Evolutionary conservation across 768 basidiomycete genomes (phyloP), one percentile per base, ranked within the genome.

Genomic region (Tricholoma hemisulphureum): DNA sequence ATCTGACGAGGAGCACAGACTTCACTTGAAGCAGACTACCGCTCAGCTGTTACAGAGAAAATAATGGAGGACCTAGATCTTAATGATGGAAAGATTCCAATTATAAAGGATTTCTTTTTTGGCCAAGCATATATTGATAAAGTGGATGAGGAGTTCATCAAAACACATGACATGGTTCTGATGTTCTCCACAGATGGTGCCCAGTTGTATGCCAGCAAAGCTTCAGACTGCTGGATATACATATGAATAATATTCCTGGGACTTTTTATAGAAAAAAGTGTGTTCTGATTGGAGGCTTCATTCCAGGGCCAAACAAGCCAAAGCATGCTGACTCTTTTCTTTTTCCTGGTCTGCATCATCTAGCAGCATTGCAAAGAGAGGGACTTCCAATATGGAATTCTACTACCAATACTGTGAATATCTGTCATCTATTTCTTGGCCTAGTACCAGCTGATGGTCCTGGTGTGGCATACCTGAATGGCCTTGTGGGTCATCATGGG

Each of bases 1-100:
- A 59, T 75, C 2, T 39, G 63, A 64, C 4, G 20, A 53, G 10
- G 46, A 64, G 16, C 61, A 68, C 41, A 4, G 11, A 45, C 2
- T 31, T 31, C 31, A 31, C 31, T 31, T 6, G 31, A 31, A 31
- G 31, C 31, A 31, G 31, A 31, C 6, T 31, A 31, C 31, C 31
- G 20, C 41, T 45, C 20, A 18, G 20, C 37, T 18, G 20, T 39
- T 6, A 39, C n/a, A 18, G 37, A 39, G n/a, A 2, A n/a, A 31
- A 31, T 45, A 3, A 6, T 45, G 0, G 23, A 23, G 9, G 8
- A 45, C 10, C 31, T 31, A 10, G 31, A 31, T 31, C 31, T 31
- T 5, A 5, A 23, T 39, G n/a, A 39, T 39, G 37, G 37, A 18
- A 18, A 18, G 20, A 16, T 39, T 2, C n/a, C 37, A 18, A 18